These are phyloP conservation scores for Tetraselmis chui DNA, from an alignment of 139 green algal species.

Conservation along the genomic window DNA sequence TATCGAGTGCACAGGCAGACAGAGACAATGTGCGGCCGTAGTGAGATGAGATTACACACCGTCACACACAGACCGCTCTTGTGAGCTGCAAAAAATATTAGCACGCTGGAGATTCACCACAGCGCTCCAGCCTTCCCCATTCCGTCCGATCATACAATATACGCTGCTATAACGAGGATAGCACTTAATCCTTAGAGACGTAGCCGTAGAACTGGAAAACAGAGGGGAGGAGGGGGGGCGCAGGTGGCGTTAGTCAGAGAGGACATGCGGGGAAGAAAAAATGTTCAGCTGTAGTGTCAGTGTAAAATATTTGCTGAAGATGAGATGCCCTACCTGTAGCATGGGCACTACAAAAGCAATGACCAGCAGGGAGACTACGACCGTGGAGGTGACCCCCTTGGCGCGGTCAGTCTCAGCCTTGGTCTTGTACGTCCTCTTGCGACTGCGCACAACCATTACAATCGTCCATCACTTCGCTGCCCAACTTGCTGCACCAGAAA, in stretches of 20 bases:
- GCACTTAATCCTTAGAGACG: neutral
- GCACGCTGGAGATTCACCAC: no score
- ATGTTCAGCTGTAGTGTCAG: no score
- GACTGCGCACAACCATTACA: neutral
- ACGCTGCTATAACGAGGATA: no score
- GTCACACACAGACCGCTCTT: no score
- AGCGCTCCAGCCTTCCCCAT: no score
- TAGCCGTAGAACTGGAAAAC: neutral
- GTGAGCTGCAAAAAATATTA: no score
- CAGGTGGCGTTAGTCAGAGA: neutral
- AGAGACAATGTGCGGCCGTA: no score
- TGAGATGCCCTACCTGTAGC: conserved; percentile 75
- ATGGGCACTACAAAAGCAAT: conserved; percentile 95
- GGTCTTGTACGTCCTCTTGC: conserved; percentile 78
- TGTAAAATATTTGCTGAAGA: no score
- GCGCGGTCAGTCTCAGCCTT: conserved; percentile 80
- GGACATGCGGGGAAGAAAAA: no score
- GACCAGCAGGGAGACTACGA: conserved; percentile 84
- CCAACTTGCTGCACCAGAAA: neutral
- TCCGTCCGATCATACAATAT: no score
- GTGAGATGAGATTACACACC: no score
- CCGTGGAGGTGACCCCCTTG: conserved; percentile 67
- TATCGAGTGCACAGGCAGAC: no score
- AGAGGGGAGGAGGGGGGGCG: neutral
- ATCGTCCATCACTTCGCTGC: neutral